Base-by-base conservation (phyloP, 2,329 filamentous ascomycete genomes). In the Teratosphaeria gauchensis region DNA sequence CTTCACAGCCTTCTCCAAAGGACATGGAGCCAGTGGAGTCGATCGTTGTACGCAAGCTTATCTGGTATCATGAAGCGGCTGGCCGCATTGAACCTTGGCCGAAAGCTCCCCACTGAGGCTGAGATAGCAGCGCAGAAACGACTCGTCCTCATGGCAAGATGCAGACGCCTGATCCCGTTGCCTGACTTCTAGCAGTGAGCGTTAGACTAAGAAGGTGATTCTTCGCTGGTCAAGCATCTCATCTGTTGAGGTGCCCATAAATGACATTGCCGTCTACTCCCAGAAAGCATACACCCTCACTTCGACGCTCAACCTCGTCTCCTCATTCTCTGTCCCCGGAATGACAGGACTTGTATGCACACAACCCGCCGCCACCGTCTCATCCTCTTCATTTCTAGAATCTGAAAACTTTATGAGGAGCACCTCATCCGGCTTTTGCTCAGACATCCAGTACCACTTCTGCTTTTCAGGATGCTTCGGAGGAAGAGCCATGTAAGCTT, bases 281-380 rank as follows among this genome's bases (percentile, higher is more conserved):
- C 56, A 57, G 33, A 57, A 57, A 16, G 56, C 56, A 48, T 53
- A 38, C 19, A 57, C 51, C 19, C 56, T 51, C 24, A 51, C 56
- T 51, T 57, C 56, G 3, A 57, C 56, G 46, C 57, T 59, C 57
- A 53, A 52, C 54, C 57, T 59, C 48, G 51, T 42, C 54, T 59
- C 57, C 24, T 33, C 54, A 38, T 56, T 32, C 14, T 53, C 57
- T n/a, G 33, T 46, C 11, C 54, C 54, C 24, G 35, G 32, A 9
- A 59, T n/a, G 51, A 56, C 33, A 21, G 56, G 56, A 33, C 48
- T 53, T n/a, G 30, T 54, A 52, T 57, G 56, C 48, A 33, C 51
- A 46, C 56, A 57, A 3, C 21, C n/a, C 5, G n/a, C 56, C 16
- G 56, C 21, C 30, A 57, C 35, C 19, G n/a, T 42, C 31, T 21